A percentile compares a stretch with the other conserved stretches of the same genome.
Conservation (phyloP, 1,284 basidiomycete species). For the Trametes versicolor region DNA sequence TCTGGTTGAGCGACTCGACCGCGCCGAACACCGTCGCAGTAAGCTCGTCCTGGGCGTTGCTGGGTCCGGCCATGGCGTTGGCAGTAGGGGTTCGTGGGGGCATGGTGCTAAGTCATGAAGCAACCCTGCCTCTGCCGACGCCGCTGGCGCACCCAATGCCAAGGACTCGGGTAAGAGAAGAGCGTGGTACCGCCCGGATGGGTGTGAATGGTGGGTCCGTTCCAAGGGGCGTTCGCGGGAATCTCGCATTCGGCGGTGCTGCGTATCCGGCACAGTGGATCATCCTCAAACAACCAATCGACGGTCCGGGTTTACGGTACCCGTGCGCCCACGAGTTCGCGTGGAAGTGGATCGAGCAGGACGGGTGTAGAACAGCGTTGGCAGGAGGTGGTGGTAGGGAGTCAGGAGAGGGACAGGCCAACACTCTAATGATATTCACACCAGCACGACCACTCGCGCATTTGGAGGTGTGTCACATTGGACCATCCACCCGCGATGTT, state of each 20-base stretch:
- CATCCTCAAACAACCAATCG: constrained; percentile 5
- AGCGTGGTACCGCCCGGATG: constrained; percentile 21
- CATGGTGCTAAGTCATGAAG: constrained; percentile 40
- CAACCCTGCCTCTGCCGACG: constrained; percentile 12
- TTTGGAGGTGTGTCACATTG: no score
- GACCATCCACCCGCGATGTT: no score
- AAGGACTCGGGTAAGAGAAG: constrained; percentile 24
- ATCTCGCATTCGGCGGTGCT: constrained; percentile 17
- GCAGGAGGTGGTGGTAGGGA: not conserved
- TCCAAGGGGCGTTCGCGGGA: constrained; percentile 23
- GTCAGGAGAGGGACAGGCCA: no score
- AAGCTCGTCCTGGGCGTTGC: constrained; percentile 57
- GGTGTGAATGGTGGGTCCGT: constrained; percentile 17
- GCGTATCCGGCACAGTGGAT: constrained; percentile 10
- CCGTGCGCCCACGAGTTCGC: not conserved
- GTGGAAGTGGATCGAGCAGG: not conserved
- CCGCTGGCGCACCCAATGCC: constrained; percentile 24
- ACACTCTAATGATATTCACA: no score
- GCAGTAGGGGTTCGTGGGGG: constrained; percentile 30
- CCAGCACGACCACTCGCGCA: no score
- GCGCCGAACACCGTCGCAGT: constrained; percentile 65
- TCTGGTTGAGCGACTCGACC: constrained; percentile 56
- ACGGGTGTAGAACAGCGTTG: constrained; percentile 1
- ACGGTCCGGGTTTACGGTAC: constrained; percentile 9
- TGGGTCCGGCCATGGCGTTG: constrained; percentile 31